Evolutionary conservation across 208 protist species (phyloP).

Genomic region (Wallacemonas sp.): DNA sequence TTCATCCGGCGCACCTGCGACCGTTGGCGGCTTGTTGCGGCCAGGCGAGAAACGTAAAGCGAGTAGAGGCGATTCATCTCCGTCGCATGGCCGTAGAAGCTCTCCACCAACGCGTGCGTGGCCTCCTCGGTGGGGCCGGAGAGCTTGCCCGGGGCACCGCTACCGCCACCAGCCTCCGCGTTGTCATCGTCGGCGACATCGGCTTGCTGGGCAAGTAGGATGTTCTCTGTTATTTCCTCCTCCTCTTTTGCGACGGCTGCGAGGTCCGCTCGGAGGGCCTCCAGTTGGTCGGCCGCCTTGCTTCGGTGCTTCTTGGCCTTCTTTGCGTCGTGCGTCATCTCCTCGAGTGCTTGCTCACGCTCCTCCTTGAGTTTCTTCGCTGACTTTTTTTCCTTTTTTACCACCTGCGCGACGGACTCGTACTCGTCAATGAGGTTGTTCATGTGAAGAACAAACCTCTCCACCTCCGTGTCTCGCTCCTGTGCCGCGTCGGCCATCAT

Average conservation of each 20-base stretch:
- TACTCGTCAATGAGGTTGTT: conserved; percentile 86
- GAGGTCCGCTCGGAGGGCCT: conserved; percentile 28
- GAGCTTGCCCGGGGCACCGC: background rate
- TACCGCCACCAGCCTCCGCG: background rate
- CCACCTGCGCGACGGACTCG: conserved; percentile 43
- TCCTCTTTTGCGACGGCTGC: conserved; percentile 29
- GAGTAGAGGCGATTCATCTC: conserved; percentile 64
- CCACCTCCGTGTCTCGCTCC: conserved; percentile 52
- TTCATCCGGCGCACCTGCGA: conserved; percentile 68
- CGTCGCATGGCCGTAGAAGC: conserved; percentile 56
- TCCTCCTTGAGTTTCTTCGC: conserved; percentile 63
- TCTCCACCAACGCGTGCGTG: conserved; percentile 53
- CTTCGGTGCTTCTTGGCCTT: conserved; percentile 81
- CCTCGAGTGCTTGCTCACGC: conserved; percentile 49
- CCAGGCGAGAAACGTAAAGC: conserved; percentile 64
- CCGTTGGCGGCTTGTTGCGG: conserved; percentile 55
- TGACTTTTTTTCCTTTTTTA: conserved; percentile 80
- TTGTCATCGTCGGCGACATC: conserved; percentile 2
- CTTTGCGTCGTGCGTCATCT: conserved; percentile 63
- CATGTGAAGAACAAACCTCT: conserved; percentile 72
- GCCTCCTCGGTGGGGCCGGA: conserved; percentile 40
- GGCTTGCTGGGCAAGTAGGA: conserved; percentile 14
- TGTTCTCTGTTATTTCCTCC: conserved; percentile 23
- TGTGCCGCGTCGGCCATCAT: conserved; percentile 27
- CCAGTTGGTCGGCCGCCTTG: conserved; percentile 55